Evolutionary conservation across 352 stramenopile species (phyloP), one percentile per base, ranked within the genome.

Genomic region (Aphanomyces astaci): DNA sequence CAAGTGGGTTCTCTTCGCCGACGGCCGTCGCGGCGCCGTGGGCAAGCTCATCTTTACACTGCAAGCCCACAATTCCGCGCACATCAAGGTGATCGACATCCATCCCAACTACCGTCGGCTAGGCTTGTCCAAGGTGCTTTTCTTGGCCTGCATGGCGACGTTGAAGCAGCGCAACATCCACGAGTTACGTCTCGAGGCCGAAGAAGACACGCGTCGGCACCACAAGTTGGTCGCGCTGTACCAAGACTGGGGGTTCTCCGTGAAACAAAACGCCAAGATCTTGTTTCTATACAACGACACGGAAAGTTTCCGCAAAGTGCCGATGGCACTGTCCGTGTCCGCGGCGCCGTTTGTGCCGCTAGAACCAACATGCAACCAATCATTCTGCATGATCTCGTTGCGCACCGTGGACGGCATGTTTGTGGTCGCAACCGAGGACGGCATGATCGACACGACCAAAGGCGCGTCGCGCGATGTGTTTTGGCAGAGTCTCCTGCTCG

Each of bases 11-110:
- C 78, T 93, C 46, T 93, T 93, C 70, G 78, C 79, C 7, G 79
- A 78, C 85, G 73, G 32, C 70, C 46, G 53, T 39, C 85, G 85
- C 63, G 85, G 85, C 32, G 76, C 75, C 39, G 74, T 92, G 31
- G 85, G 83, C 54, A 94, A 94, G 45, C 73, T 94, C 70, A 81
- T 94, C 45, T 94, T 94, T 70, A 92, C 84, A 27, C 57, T 94
- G 24, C 79, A 78, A 24, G 55, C 53, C 27, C 75, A 78, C 56
- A 46, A 67, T 4, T 75, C 73, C 7, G 83, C 86, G 30, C 82
- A 91, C 74, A 65, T 92, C 75, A 94, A 94, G 78, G 88, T 82
- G 13, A 77, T 94, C 52, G 74, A 78, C 40, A 75, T 94, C 40
- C 78, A 88, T 74, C 63, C 73, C 51, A 81, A 89, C 56, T 92